Percentiles rank a stretch among this genome's conserved stretches.
These are phyloP conservation scores for Phialophora verrucosa DNA, from an alignment of 2,329 filamentous ascomycete genomes.

Conservation along the genomic window DNA sequence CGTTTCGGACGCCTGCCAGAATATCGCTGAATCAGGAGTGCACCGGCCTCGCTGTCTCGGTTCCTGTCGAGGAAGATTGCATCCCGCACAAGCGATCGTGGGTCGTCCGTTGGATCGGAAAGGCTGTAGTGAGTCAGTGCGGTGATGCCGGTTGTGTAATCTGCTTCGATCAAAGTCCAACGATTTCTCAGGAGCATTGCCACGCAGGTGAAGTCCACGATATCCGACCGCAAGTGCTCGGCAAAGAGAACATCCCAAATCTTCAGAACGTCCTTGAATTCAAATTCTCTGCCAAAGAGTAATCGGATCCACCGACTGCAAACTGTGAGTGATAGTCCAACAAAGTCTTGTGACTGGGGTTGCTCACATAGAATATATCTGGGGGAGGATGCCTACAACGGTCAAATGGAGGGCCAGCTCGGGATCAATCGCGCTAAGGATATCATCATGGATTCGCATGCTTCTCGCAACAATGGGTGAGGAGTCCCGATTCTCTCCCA, in stretches of 20 bases:
- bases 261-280: slow-evolving; percentile 79
- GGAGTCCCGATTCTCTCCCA: slow-evolving; percentile 58
- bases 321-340: background rate
- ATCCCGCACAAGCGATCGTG: slow-evolving; percentile 83
- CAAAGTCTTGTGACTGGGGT: too few relatives aligned
- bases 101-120: slow-evolving; percentile 65
- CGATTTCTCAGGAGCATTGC: slow-evolving; percentile 91
- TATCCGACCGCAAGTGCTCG: slow-evolving; percentile 76
- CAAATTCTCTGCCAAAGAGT: slow-evolving; percentile 90
- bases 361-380: slow-evolving; percentile 89
- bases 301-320: slow-evolving; percentile 87
- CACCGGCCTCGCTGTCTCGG: slow-evolving; percentile 50
- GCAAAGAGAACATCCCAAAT: slow-evolving; percentile 94
- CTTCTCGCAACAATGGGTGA: slow-evolving; percentile 85
- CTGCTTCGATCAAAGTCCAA: slow-evolving; percentile 83
- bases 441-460: slow-evolving; percentile 82
- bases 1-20: slow-evolving; percentile 51
- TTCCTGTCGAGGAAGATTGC: slow-evolving; percentile 64
- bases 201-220: slow-evolving; percentile 90
- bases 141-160: slow-evolving; percentile 84
- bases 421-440: slow-evolving; percentile 79
- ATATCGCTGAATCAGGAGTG: slow-evolving; percentile 54
- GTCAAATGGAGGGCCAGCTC: slow-evolving; percentile 80
- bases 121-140: slow-evolving; percentile 82
- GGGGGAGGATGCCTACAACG: slow-evolving; percentile 86